Evolutionary conservation across 345 rosid species (phyloP).

Genomic region (Pseudoturritis turrita): DNA sequence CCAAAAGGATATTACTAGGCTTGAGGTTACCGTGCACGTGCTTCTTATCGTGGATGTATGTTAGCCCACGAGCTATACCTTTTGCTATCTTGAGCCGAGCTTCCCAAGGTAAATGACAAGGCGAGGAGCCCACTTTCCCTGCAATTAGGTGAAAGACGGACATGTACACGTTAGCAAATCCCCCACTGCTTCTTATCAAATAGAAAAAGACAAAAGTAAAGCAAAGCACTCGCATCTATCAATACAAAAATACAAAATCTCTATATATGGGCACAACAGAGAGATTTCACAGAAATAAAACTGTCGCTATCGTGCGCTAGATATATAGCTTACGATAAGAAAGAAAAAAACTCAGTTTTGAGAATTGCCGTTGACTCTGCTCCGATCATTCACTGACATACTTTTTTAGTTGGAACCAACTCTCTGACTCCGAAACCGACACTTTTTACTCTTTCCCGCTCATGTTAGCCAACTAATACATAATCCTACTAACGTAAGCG

Average conservation of each 20-base stretch:
- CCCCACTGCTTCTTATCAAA: conserved; percentile 6
- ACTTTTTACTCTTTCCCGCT: conserved; percentile 4
- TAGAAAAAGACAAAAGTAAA: conserved; percentile 18
- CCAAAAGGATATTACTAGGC: conserved; percentile 82
- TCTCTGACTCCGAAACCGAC: conserved; percentile 56
- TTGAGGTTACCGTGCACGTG: conserved; percentile 85
- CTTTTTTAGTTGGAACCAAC: conserved; percentile 34
- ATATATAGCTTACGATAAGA: conserved; percentile 32
- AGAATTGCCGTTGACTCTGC: conserved; percentile 45
- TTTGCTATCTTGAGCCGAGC: conserved; percentile 72
- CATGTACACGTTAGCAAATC: conserved; percentile 14
- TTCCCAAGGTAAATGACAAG: conserved; percentile 84
- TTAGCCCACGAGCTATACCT: conserved; percentile 81
- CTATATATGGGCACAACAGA: conserved; percentile 5
- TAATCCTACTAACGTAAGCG: conserved; percentile 30
- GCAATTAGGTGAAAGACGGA: neutral
- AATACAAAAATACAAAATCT: conserved; percentile 21
- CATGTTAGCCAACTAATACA: conserved; percentile 14
- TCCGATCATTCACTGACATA: conserved; percentile 50
- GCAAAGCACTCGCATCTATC: conserved; percentile 8
- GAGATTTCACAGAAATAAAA: conserved; percentile 6
- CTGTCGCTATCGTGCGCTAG: conserved; percentile 37
- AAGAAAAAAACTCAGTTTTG: neutral
- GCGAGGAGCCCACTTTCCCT: conserved; percentile 90
- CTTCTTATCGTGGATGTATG: conserved; percentile 79